A percentile compares a stretch with the other conserved stretches of the same genome.
phyloP scores from a whole-genome alignment of 306 rosid genomes.

The Cucumis hystrix region DNA sequence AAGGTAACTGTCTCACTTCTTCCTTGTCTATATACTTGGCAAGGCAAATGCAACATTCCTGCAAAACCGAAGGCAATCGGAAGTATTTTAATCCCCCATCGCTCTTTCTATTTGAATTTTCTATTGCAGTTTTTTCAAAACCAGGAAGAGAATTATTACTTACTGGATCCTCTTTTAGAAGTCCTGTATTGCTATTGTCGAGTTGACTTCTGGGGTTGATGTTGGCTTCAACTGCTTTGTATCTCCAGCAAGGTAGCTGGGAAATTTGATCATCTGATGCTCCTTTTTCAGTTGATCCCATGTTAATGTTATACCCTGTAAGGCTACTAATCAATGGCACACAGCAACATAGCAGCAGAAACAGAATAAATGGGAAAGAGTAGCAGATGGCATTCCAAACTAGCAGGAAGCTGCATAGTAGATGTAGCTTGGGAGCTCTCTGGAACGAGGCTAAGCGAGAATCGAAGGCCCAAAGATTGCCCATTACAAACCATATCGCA shows the following conservation, averaged over 20 bases:
- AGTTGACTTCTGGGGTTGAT: constrained; percentile 21
- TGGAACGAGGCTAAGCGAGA: constrained; percentile 68
- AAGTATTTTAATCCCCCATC: background rate
- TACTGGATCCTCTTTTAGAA: constrained; percentile 54
- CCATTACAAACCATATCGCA: constrained; percentile 98
- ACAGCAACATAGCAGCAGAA: constrained; percentile 69
- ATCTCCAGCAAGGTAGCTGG: constrained; percentile 66
- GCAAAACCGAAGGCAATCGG: background rate
- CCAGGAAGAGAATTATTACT: constrained; percentile 13
- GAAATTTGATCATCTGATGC: constrained; percentile 88
- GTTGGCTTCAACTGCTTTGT: constrained; percentile 27
- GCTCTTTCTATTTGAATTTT: background rate
- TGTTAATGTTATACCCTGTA: constrained; percentile 87
- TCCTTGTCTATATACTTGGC: constrained; percentile 67
- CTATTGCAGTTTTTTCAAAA: background rate
- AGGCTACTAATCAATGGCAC: constrained; percentile 61
- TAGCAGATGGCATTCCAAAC: constrained; percentile 87
- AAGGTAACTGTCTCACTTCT: constrained; percentile 73
- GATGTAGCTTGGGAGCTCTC: constrained; percentile 69
- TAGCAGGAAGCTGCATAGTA: constrained; percentile 66
- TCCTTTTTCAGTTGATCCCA: constrained; percentile 57
- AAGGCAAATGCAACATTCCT: constrained; percentile 98
- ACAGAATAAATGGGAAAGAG: constrained; percentile 90
- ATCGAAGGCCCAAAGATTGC: constrained; percentile 85
- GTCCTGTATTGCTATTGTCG: constrained; percentile 10